Conservation (phyloP, 805 yeast species). For the Osmozyma mogii region DNA sequence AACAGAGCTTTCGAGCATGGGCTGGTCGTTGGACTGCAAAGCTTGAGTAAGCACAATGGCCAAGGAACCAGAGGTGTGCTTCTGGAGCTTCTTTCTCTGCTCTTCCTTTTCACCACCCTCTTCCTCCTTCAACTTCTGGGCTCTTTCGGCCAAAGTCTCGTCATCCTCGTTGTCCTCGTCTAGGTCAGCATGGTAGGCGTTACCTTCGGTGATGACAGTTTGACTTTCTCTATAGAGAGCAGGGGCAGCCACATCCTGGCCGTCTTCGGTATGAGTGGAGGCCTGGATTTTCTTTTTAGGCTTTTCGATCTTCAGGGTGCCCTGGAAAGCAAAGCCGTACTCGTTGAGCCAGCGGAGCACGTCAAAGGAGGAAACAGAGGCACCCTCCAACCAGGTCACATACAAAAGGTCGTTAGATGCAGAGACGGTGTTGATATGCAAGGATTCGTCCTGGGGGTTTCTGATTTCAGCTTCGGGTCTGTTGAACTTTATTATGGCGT, state of each 20-base stretch:
- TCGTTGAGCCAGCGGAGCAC: conserved; percentile 41
- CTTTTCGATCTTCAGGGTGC: conserved; percentile 22
- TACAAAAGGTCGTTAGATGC: conserved; percentile 15
- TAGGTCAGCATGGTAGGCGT: conserved; percentile 46
- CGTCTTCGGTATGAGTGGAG: conserved; percentile 34
- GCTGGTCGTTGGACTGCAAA: conserved; percentile 74
- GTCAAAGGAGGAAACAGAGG: conserved; percentile 50
- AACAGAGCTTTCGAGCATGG: conserved; percentile 81
- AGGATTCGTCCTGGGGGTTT: conserved; percentile 19
- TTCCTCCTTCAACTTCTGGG: conserved; percentile 25
- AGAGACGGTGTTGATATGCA: conserved; percentile 17
- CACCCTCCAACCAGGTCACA: conserved; percentile 54
- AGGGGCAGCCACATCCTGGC: conserved; percentile 47
- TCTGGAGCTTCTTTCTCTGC: conserved; percentile 31
- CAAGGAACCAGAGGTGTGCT: conserved; percentile 54
- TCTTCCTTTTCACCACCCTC: conserved; percentile 18
- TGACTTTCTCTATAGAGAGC: conserved; percentile 53
- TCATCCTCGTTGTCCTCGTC: conserved; percentile 39
- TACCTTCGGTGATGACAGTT: conserved; percentile 57
- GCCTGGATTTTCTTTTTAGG: conserved; percentile 33
- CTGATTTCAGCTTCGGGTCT: conserved; percentile 38
- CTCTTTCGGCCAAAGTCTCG: conserved; percentile 47
- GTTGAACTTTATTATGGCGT: conserved; percentile 36
- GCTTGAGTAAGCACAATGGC: conserved; percentile 86
- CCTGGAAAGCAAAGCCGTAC: conserved; percentile 17